These are phyloP conservation scores for Arthrobotrys entomopaga DNA, from an alignment of 2,329 filamentous ascomycete species.

Conservation along the genomic window DNA sequence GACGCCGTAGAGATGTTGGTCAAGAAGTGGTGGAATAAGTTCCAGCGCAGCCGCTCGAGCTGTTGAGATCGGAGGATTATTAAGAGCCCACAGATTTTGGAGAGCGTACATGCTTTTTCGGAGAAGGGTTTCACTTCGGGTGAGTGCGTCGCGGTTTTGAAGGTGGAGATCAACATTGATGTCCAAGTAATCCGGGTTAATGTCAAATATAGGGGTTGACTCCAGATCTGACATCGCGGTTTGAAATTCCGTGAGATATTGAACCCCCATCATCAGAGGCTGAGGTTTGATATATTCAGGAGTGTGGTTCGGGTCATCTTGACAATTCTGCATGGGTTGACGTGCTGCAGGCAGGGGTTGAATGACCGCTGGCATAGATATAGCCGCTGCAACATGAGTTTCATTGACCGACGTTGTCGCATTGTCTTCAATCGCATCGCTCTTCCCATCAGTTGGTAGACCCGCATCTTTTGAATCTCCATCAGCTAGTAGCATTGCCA, in stretches of 20 bases:
- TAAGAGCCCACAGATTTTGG: not conserved
- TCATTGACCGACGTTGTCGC: too few relatives aligned
- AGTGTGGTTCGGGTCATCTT: not conserved
- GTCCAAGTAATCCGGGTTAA: not conserved
- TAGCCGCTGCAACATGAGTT: too few relatives aligned
- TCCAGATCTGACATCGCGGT: too few relatives aligned
- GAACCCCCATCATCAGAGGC: not conserved
- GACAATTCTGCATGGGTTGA: too few relatives aligned
- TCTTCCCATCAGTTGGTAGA: too few relatives aligned
- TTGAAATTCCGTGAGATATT: too few relatives aligned
- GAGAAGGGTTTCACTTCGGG: not conserved
- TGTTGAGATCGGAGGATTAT: not conserved
- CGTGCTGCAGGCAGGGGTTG: too few relatives aligned
- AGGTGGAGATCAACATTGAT: conserved; percentile 8
- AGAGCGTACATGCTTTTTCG: not conserved
- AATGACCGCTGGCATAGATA: too few relatives aligned
- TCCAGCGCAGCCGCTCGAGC: not conserved
- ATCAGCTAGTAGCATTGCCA: too few relatives aligned
- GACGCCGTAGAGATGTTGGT: not conserved
- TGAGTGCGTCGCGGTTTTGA: conserved; percentile 1
- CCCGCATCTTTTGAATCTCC: too few relatives aligned
- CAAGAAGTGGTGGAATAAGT: not conserved
- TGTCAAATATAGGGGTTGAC: not conserved
- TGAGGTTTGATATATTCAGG: not conserved
- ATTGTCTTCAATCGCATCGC: too few relatives aligned